These are phyloP conservation scores for Aulographum hederae DNA, from an alignment of 2,329 filamentous ascomycete species.

Conservation along the genomic window DNA sequence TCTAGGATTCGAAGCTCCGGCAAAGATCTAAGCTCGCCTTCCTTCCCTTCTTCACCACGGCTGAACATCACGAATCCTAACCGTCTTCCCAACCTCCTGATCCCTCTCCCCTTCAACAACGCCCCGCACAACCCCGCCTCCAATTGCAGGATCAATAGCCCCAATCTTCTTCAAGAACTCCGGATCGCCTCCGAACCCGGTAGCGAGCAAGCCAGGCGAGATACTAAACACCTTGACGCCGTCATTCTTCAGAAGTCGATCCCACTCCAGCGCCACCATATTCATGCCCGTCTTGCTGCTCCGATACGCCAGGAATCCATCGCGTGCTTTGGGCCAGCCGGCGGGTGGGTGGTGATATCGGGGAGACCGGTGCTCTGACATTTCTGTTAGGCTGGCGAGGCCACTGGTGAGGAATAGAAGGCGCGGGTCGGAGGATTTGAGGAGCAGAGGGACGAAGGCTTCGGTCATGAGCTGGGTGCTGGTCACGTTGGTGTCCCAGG, in stretches of 20 bases:
- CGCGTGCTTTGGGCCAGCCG: slow-evolving; percentile 28
- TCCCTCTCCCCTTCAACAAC: slow-evolving; percentile 23
- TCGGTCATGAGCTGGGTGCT: slow-evolving; percentile 20
- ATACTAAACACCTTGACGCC: slow-evolving; percentile 30
- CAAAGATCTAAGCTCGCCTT: no score
- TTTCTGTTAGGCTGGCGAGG: slow-evolving; percentile 19
- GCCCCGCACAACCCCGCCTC: slow-evolving; percentile 18
- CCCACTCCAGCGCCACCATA: slow-evolving; percentile 32
- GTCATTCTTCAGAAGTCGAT: slow-evolving; percentile 19
- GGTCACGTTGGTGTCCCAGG: slow-evolving; percentile 20
- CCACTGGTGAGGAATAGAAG: slow-evolving; percentile 23
- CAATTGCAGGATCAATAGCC: slow-evolving; percentile 17
- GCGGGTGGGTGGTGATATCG: slow-evolving; percentile 11
- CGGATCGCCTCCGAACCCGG: slow-evolving; percentile 18
- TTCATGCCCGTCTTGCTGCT: slow-evolving; percentile 27
- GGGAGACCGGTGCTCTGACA: slow-evolving; percentile 11
- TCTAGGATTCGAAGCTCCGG: neutral
- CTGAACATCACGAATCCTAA: slow-evolving; percentile 16
- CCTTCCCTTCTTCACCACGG: slow-evolving; percentile 18
- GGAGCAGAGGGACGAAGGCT: slow-evolving; percentile 17
- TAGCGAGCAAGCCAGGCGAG: slow-evolving; percentile 28
- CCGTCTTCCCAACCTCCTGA: slow-evolving; percentile 18
- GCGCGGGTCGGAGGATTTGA: slow-evolving; percentile 16
- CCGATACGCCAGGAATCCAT: slow-evolving; percentile 17
- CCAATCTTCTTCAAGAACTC: slow-evolving; percentile 18